These are phyloP conservation scores for Protomyces inundatus DNA, from an alignment of 1,139 yeast genomes.

Conservation along the genomic window DNA sequence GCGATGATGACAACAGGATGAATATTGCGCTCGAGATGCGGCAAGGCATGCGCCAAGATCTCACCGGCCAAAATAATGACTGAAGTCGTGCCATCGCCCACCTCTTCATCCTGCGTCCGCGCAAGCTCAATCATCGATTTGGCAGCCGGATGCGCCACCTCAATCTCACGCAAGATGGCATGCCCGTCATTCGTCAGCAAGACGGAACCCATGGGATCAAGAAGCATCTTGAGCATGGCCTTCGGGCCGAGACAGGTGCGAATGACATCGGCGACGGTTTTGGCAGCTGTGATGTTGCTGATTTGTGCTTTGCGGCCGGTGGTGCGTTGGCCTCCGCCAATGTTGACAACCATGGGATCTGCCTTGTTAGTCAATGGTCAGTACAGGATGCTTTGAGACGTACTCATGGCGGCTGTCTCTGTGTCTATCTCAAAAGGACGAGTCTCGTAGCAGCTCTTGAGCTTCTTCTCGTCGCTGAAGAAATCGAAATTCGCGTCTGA, in stretches of 20 bases:
- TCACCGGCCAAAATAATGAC: conserved; percentile 78
- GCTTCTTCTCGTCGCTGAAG: neutral
- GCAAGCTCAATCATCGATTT: conserved; percentile 96
- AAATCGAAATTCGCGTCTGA: neutral
- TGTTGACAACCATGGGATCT: conserved; percentile 14
- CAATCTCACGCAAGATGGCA: conserved; percentile 82
- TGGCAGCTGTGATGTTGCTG: conserved; percentile 96
- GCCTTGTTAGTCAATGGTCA: neutral
- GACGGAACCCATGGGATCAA: conserved; percentile 94
- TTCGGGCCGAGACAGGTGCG: conserved; percentile 99
- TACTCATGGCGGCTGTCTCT: neutral
- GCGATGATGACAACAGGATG: conserved; percentile 96
- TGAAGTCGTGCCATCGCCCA: conserved; percentile 32
- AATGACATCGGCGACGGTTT: conserved; percentile 59
- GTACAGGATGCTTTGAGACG: neutral
- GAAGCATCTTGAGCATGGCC: conserved; percentile 96
- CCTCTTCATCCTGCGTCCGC: conserved; percentile 94
- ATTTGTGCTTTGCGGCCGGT: conserved; percentile 96
- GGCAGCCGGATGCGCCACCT: conserved; percentile 96
- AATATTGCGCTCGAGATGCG: conserved; percentile 84
- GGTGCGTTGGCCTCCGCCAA: conserved; percentile 64
- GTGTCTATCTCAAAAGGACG: neutral
- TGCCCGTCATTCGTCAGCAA: conserved; percentile 98
- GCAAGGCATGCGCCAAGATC: conserved; percentile 89
- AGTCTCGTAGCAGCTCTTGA: neutral